These are phyloP conservation scores for Tulasnella sp. DNA, from an alignment of 768 basidiomycete genomes.

Conservation along the genomic window DNA sequence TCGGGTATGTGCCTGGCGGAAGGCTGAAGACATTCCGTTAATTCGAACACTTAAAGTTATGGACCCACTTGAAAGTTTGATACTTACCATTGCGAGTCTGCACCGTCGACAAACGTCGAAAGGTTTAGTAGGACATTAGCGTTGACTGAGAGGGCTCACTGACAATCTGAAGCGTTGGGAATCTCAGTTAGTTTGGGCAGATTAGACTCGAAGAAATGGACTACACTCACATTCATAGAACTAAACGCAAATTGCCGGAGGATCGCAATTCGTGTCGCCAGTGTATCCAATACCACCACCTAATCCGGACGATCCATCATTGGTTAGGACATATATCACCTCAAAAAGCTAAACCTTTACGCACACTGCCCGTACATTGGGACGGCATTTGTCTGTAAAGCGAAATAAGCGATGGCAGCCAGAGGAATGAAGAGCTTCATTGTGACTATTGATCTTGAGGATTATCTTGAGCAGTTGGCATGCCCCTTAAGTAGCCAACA, in stretches of 20 bases:
- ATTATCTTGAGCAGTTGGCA: not conserved
- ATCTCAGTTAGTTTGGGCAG: not conserved
- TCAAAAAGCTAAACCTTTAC: not conserved
- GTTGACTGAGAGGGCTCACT: no score
- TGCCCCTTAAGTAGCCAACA: not conserved
- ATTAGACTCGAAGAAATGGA: not conserved
- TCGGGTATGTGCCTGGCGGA: no score
- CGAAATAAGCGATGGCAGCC: not conserved
- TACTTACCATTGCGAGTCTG: no score
- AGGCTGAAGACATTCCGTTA: no score
- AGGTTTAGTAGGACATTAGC: no score
- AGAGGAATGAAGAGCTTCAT: not conserved
- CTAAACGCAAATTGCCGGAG: not conserved
- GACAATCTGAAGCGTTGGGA: no score
- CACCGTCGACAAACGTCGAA: no score
- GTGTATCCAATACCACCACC: not conserved
- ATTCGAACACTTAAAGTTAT: no score
- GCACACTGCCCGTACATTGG: not conserved
- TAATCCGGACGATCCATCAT: not conserved
- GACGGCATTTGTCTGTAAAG: not conserved
- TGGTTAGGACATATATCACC: not conserved
- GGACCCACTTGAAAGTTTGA: no score
- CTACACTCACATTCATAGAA: not conserved
- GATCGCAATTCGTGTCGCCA: not conserved
- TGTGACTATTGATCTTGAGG: not conserved